These are phyloP conservation scores for Scleroderma citrinum DNA, from an alignment of 768 basidiomycete species.

Conservation along the genomic window DNA sequence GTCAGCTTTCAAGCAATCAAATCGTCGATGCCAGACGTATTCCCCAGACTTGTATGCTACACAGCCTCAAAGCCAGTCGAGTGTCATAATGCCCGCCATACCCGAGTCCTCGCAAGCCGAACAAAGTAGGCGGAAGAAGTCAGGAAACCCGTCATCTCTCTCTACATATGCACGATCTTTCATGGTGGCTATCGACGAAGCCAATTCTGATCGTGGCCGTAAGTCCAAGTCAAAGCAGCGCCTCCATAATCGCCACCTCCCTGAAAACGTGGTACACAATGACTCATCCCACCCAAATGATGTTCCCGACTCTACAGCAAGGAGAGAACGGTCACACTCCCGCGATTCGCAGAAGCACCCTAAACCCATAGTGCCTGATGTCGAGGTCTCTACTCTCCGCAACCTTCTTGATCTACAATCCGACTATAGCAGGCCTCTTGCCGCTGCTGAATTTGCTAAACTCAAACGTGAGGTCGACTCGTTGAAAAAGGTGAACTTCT, in stretches of 20 bases:
- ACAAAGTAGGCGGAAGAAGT: slow-evolving; percentile 28
- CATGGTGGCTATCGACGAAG: slow-evolving; percentile 23
- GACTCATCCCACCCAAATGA: slow-evolving; percentile 8
- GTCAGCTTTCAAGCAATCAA: not conserved
- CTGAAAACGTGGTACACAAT: slow-evolving; percentile 14
- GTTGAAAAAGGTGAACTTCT: slow-evolving; percentile 39
- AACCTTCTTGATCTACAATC: slow-evolving; percentile 9
- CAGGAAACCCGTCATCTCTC: slow-evolving; percentile 8
- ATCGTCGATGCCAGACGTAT: slow-evolving; percentile 29
- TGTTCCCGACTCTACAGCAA: slow-evolving; percentile 3
- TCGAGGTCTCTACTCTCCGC: slow-evolving; percentile 18
- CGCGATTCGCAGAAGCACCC: slow-evolving; percentile 23
- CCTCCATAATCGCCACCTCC: slow-evolving; percentile 17
- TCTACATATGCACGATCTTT: slow-evolving; percentile 20
- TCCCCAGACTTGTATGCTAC: slow-evolving; percentile 26
- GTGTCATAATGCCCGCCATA: slow-evolving; percentile 8
- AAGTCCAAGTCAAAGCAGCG: slow-evolving; percentile 26
- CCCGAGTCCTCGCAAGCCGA: slow-evolving; percentile 18
- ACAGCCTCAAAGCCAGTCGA: slow-evolving; percentile 12
- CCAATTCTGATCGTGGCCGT: slow-evolving; percentile 26
- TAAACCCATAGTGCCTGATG: slow-evolving; percentile 26
- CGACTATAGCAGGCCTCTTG: slow-evolving; percentile 31
- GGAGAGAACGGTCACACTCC: slow-evolving; percentile 33
- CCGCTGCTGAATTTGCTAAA: slow-evolving; percentile 45
- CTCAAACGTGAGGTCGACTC: slow-evolving; percentile 53